Percentiles rank a stretch among this genome's conserved stretches.
Conservation (phyloP, 257 asterid species). For the Solanum virginianum region DNA sequence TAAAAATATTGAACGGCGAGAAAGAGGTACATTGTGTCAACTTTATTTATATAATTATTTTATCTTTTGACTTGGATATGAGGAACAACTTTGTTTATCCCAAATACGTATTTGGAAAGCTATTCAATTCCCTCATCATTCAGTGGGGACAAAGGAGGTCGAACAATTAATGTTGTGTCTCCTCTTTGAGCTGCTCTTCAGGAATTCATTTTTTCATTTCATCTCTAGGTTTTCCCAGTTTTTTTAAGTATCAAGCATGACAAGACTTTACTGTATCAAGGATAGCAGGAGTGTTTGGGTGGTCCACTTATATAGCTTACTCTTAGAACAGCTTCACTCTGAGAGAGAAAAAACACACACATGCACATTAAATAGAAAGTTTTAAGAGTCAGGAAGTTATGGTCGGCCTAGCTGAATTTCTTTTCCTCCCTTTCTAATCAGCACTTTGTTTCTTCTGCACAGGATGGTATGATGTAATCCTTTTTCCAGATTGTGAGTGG, state of each 20-base stretch:
- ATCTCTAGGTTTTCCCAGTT: not conserved
- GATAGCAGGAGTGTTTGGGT: not conserved
- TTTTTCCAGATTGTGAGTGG: slow-evolving; percentile 55
- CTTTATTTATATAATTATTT: not conserved
- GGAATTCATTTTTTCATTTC: not conserved
- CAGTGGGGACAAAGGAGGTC: not conserved
- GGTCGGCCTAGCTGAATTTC: not conserved
- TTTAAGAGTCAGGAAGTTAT: not conserved
- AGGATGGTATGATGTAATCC: slow-evolving; percentile 96
- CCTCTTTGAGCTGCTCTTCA: not conserved
- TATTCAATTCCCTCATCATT: not conserved
- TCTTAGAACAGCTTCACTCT: not conserved
- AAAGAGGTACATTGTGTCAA: slow-evolving; percentile 57
- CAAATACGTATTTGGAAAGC: not conserved
- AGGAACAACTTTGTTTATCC: not conserved
- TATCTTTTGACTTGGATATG: not conserved
- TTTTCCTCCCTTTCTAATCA: not conserved
- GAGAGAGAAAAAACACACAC: not conserved
- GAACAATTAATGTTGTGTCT: not conserved
- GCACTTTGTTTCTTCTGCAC: slow-evolving; percentile 1
- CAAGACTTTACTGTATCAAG: not conserved
- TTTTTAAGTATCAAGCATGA: not conserved
- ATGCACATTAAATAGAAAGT: not conserved
- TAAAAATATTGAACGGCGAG: slow-evolving; percentile 74
- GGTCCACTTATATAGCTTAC: not conserved